Percentiles rank a stretch among this genome's conserved stretches.
Evolutionary conservation across 2,329 filamentous ascomycete species (phyloP).

Genomic region (Fusarium tupiense): DNA sequence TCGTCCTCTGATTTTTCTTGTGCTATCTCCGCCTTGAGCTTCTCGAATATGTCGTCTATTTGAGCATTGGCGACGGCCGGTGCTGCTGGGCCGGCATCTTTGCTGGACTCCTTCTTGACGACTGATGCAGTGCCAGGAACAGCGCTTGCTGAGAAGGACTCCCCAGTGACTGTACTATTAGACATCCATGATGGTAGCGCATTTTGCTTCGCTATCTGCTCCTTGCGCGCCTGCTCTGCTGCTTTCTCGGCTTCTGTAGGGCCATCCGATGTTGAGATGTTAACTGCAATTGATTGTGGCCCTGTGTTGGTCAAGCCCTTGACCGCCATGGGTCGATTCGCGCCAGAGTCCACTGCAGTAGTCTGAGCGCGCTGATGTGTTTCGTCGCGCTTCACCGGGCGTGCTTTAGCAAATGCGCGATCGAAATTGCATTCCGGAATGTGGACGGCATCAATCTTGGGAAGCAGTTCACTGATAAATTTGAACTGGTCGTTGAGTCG

Average conservation of each 20-base stretch:
- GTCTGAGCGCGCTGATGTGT: slow-evolving; percentile 72
- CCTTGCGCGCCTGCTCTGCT: slow-evolving; percentile 71
- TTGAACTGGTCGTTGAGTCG: slow-evolving; percentile 82
- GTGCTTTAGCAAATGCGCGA: slow-evolving; percentile 69
- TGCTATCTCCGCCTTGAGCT: slow-evolving; percentile 69
- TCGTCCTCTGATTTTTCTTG: slow-evolving; percentile 49
- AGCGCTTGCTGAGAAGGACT: slow-evolving; percentile 61
- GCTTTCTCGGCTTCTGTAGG: slow-evolving; percentile 73
- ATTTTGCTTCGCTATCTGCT: slow-evolving; percentile 74
- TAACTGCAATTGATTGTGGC: slow-evolving; percentile 75
- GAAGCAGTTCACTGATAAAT: slow-evolving; percentile 79
- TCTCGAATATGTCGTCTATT: slow-evolving; percentile 74
- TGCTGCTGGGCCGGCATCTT: slow-evolving; percentile 54
- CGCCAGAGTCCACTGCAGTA: slow-evolving; percentile 63
- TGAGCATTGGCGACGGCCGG: slow-evolving; percentile 63
- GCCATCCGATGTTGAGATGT: slow-evolving; percentile 72
- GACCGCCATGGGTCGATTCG: slow-evolving; percentile 71
- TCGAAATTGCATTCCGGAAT: slow-evolving; percentile 82
- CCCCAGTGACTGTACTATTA: slow-evolving; percentile 73
- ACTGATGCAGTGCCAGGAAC: slow-evolving; percentile 19
- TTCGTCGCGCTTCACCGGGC: slow-evolving; percentile 73
- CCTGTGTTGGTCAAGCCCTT: slow-evolving; percentile 73
- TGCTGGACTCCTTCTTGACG: slow-evolving; percentile 55
- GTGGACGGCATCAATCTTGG: slow-evolving; percentile 77
- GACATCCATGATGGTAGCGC: slow-evolving; percentile 77